Percentiles rank a stretch among this genome's conserved stretches.
These are phyloP conservation scores for Austroboletus festivus DNA, from an alignment of 768 basidiomycete genomes.

Conservation along the genomic window DNA sequence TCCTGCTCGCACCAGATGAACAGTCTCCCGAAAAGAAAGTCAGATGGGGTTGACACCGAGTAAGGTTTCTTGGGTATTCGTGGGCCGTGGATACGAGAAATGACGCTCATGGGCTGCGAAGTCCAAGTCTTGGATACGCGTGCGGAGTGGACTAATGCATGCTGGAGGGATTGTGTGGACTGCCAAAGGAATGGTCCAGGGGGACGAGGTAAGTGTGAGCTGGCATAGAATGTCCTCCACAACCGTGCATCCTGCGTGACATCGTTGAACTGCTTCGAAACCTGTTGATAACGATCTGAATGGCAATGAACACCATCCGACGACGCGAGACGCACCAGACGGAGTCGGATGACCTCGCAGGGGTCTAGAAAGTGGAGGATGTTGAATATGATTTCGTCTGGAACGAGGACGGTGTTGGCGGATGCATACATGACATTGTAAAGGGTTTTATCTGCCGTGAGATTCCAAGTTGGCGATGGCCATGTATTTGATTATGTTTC, in stretches of 20 bases:
- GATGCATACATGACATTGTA: slow-evolving; percentile 1
- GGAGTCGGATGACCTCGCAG: slow-evolving; percentile 13
- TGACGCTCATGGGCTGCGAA: slow-evolving; percentile 7
- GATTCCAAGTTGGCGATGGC: too few species aligned
- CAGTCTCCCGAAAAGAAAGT: slow-evolving; percentile 24
- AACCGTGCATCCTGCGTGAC: slow-evolving; percentile 16
- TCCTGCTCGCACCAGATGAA: slow-evolving; percentile 21
- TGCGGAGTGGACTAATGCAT: slow-evolving; percentile 14
- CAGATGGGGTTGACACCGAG: slow-evolving; percentile 14
- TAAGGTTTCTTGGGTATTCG: slow-evolving; percentile 11
- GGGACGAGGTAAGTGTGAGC: slow-evolving; percentile 17
- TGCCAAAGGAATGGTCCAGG: slow-evolving; percentile 24
- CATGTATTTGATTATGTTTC: too few species aligned
- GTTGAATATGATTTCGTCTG: slow-evolving; percentile 18
- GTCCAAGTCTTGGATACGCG: slow-evolving; percentile 21
- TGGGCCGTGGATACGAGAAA: slow-evolving; percentile 14
- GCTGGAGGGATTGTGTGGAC: slow-evolving; percentile 18
- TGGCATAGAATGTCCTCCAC: slow-evolving; percentile 18
- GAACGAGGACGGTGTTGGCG: slow-evolving; percentile 2
- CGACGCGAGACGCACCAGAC: slow-evolving; percentile 10
- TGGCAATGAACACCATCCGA: too few species aligned
- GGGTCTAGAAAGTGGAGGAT: slow-evolving; percentile 16
- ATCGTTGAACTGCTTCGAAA: slow-evolving; percentile 16
- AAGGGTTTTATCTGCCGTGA: too few species aligned
- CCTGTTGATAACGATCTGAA: slow-evolving; percentile 3